Base-by-base conservation (phyloP, 768 basidiomycete genomes). In the Auricularia sp. region DNA sequence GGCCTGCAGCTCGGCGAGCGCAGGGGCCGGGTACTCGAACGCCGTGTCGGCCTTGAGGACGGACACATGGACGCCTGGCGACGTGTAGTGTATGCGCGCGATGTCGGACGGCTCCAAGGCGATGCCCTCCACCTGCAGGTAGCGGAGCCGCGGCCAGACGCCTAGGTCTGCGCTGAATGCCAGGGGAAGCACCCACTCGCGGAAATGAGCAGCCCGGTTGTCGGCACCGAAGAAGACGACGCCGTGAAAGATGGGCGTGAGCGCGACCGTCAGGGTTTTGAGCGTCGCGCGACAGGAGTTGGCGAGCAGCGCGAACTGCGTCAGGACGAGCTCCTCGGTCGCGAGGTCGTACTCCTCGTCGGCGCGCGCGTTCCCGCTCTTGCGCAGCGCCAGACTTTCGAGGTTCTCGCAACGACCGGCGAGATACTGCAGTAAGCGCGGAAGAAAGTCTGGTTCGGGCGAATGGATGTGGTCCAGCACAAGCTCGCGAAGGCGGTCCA, bases 211-310 rank as follows among this genome's bases (percentile, higher is more conserved):
- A 10, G 29, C 11, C 21, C 56, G 56, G 29, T 59, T 59, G 56
- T 59, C 56, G 56, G 29, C 24, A 4, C 56, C 56, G 56, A 59
- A 59, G 56, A 59, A 59, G 56, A 59, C 34, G 56, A 59, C 24
- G 14, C 29, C 24, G 56, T 59, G 56, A 2, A 35, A 24, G 29
- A 59, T 59, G 29, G 56, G 56, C 13, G 56, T 59, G 24, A 59
- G 29, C 14, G 24, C 34, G 29, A 33, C 16, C 13, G 24, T 24
- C 24, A 59, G 56, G 29, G 14, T 6, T 10, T 6, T 13, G 56
- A 59, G 56, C 14, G 56, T 59, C 21, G 56, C 56, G 24, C 56
- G 56, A 18, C 56, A 59, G 24, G 56, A 29, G 56, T 59, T 33
- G 8, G 56, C 56, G 56, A 59, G 56, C 4, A 7, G 8, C 14